Conservation (phyloP, 2,329 filamentous ascomycete genomes). For the Sclerotiophoma versabilis region DNA sequence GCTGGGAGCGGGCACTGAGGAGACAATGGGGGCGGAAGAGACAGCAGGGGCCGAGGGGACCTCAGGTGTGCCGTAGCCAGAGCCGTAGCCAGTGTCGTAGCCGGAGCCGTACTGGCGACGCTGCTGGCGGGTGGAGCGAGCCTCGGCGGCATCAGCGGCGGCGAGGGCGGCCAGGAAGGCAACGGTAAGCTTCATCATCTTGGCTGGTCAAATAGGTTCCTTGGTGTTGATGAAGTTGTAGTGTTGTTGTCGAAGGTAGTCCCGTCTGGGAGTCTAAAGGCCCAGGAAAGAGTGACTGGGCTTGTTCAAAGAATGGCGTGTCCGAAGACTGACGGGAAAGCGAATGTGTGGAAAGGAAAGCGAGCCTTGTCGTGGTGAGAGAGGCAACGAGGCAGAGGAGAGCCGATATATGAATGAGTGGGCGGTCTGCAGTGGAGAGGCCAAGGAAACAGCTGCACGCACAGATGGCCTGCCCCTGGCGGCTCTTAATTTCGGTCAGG, state of each 20-base stretch:
- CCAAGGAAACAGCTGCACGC: conserved; percentile 35
- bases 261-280: conserved; percentile 33
- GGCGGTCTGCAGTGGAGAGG: conserved; percentile 36
- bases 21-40: conserved; percentile 5
- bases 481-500: conserved; percentile 47
- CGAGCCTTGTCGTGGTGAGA: conserved; percentile 46
- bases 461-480: conserved; percentile 40
- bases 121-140: conserved; percentile 38
- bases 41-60: conserved; percentile 15
- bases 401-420: conserved; percentile 44
- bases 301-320: conserved; percentile 43
- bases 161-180: conserved; percentile 43
- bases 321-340: conserved; percentile 43
- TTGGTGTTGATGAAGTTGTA: conserved; percentile 30
- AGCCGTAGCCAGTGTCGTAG: conserved; percentile 17
- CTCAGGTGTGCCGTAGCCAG: conserved; percentile 15
- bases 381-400: conserved; percentile 14
- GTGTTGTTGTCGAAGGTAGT: conserved; percentile 37
- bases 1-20: conserved; percentile 10
- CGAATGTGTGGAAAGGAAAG: conserved; percentile 45
- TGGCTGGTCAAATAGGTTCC: conserved; percentile 25
- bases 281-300: conserved; percentile 50
- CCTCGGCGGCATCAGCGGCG: conserved; percentile 29
- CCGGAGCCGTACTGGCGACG: conserved; percentile 36
- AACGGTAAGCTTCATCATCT: conserved; percentile 44